A percentile compares a stretch with the other conserved stretches of the same genome.
phyloP scores from a whole-genome alignment of 257 asterid genomes.

The Leonotis leonurus region DNA sequence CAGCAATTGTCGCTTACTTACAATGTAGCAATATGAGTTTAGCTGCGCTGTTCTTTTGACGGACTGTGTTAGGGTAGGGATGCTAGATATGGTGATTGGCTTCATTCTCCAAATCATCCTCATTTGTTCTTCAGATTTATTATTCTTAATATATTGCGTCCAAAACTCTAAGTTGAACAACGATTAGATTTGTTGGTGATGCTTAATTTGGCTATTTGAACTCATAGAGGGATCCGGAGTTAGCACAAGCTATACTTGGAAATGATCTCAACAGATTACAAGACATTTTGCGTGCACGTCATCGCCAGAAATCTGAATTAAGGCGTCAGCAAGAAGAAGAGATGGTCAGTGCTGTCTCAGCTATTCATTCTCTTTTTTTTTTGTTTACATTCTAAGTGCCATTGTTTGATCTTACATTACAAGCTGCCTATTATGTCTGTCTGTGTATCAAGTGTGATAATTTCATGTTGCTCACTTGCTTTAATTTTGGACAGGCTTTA shows the following conservation, averaged over 20 bases:
- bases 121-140: not conserved
- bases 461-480: not conserved
- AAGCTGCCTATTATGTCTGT: too few species aligned
- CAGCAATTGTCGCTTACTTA: too few species aligned
- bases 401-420: too few species aligned
- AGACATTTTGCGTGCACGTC: constrained; percentile 68
- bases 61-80: too few species aligned
- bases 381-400: too few species aligned
- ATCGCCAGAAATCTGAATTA: constrained; percentile 62
- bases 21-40: too few species aligned
- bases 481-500: constrained; percentile 43
- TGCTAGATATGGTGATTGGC: too few species aligned
- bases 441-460: too few species aligned
- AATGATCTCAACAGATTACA: constrained; percentile 81
- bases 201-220: constrained; percentile 22
- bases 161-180: not conserved
- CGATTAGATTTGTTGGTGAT: constrained; percentile 7
- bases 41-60: too few species aligned
- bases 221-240: constrained; percentile 85
- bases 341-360: constrained; percentile 48
- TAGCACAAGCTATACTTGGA: constrained; percentile 90
- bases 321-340: constrained; percentile 84
- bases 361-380: constrained; percentile 3
- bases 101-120: not conserved
- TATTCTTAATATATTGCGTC: constrained; percentile 2